These are phyloP conservation scores for Dactylellina parvicollis DNA, from an alignment of 2,329 filamentous ascomycete genomes.

Conservation along the genomic window DNA sequence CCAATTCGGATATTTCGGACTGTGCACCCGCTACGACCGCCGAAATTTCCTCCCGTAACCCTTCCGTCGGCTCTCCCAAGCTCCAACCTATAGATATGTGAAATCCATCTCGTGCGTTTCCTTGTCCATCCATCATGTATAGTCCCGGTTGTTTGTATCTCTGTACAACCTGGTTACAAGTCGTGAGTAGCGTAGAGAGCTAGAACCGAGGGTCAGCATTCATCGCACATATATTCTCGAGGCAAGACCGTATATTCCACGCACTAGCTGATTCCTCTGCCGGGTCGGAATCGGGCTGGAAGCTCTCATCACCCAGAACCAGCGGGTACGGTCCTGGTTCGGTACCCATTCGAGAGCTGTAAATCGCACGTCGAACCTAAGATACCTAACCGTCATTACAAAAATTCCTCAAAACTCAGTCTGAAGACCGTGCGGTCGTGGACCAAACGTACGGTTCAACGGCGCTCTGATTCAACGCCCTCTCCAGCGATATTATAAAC, in stretches of 20 bases:
- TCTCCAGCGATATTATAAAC: conserved; percentile 71
- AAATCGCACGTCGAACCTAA: conserved; percentile 67
- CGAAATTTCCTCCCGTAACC: conserved; percentile 62
- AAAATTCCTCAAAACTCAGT: conserved; percentile 62
- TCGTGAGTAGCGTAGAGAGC: conserved; percentile 71
- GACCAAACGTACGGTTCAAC: conserved; percentile 63
- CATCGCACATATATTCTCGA: too few species aligned
- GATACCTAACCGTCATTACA: conserved; percentile 60
- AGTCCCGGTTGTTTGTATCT: conserved; percentile 74
- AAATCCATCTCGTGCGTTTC: conserved; percentile 67
- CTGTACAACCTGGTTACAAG: conserved; percentile 73
- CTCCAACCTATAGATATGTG: conserved; percentile 93
- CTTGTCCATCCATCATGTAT: conserved; percentile 65
- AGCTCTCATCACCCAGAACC: conserved; percentile 82
- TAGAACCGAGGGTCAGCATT: conserved; percentile 62
- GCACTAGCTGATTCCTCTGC: conserved; percentile 59
- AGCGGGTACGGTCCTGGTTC: conserved; percentile 75
- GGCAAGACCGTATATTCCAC: conserved; percentile 59
- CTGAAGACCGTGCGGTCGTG: conserved; percentile 60
- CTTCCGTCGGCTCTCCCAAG: conserved; percentile 67
- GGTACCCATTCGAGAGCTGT: conserved; percentile 71
- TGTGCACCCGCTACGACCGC: conserved; percentile 53
- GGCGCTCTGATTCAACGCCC: conserved; percentile 62
- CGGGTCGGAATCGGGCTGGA: conserved; percentile 55
- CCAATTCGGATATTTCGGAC: conserved; percentile 62